Base-by-base conservation (phyloP, 2,329 filamentous ascomycete species). In the Leptographium wingfieldii region DNA sequence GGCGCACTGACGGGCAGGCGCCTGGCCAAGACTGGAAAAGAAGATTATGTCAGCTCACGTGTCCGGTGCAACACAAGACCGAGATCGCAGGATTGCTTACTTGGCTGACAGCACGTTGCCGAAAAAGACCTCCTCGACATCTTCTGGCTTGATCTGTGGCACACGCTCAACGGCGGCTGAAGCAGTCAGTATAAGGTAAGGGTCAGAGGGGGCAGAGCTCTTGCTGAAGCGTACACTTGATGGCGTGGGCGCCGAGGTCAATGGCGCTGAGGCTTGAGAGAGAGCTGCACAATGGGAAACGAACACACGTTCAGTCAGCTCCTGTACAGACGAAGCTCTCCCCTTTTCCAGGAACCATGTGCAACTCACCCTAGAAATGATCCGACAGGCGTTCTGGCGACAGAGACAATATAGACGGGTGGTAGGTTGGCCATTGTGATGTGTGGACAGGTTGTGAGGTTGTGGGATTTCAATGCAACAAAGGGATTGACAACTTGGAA, bases 81-180 rank as follows among this genome's bases (percentile, higher is more conserved):
- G 7, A 16, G 33, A 35, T 11, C 5, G 7, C 25, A 35, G 11
- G 16, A 1, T 48, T 22, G 70, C 80, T 68, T 81, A 96, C 92
- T 92, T 92, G 73, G 92, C 94, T 62, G 92, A 95, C 69, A 99
- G 83, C 66, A 99, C 94, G 79, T 99, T 99, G 74, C 94, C 94
- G 71, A 96, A 95, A 80, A 94, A 95, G 71, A 99, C 90, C 74
- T 99, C 94, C 72, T 99, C 85, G 61, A 99, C 89, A 72, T 95
- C 84, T 69, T 91, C 84, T 59, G 90, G 81, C 77, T 95, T 92
- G 77, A 99, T 84, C 69, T 87, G 82, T 60, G 94, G 86, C 55
- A 88, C 89, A 69, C 90, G 87, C 76, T 91, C 87, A 66, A 99
- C 83, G 63, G 92, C 92, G 69, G 80, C 83, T 86, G 60, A 31